A percentile compares a stretch with the other conserved stretches of the same genome.
Conservation (phyloP, 495 filamentous ascomycete genomes). For the Chaetomium fimeti region DNA sequence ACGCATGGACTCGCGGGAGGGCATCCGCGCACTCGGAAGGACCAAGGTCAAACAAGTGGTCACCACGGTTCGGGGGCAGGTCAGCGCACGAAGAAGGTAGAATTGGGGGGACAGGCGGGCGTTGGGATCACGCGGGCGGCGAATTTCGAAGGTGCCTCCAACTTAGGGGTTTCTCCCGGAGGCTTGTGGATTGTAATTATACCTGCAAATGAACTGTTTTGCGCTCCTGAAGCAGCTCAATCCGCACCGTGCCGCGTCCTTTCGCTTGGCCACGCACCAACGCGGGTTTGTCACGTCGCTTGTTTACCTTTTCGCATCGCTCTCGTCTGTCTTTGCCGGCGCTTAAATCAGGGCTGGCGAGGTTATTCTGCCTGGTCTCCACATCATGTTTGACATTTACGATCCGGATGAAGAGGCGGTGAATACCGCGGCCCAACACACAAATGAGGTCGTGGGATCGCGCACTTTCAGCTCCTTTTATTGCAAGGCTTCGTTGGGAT, state of each 20-base stretch:
- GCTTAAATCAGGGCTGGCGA: background rate
- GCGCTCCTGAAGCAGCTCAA: background rate
- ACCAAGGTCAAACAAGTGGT: background rate
- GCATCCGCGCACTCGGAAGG: too few species aligned
- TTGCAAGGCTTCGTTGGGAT: too few species aligned
- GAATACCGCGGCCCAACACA: too few species aligned
- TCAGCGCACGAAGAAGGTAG: background rate
- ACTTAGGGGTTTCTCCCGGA: conserved; percentile 1
- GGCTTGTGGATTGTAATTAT: conserved; percentile 30
- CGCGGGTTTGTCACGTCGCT: conserved; percentile 2
- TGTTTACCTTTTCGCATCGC: conserved; percentile 20
- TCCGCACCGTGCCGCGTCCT: background rate
- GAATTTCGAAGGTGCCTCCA: background rate
- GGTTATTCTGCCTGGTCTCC: background rate
- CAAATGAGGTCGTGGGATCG: too few species aligned
- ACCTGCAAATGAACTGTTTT: conserved; percentile 23
- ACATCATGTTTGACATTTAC: background rate
- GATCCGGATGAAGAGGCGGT: too few species aligned
- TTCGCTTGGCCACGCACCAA: background rate
- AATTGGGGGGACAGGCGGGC: background rate
- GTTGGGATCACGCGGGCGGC: conserved; percentile 11
- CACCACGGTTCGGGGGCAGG: background rate
- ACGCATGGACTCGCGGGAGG: background rate
- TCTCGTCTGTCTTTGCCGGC: too few species aligned
- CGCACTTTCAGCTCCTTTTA: too few species aligned